Base-by-base conservation (phyloP, 2,329 filamentous ascomycete genomes). In the Knufia petricola region DNA sequence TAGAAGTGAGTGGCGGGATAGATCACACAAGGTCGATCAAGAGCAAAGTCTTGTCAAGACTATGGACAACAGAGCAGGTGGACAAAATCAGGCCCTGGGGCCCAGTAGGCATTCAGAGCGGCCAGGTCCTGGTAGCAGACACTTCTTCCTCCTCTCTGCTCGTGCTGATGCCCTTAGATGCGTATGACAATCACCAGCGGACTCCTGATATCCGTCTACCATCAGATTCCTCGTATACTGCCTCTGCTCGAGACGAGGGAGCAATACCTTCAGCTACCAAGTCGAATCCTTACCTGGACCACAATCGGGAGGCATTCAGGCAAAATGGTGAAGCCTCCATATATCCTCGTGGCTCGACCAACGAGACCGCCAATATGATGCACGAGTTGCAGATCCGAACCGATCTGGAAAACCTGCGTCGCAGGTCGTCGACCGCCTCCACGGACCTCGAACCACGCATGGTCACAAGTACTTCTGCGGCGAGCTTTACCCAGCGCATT, bases 401-500 rank as follows among this genome's bases (percentile, higher is more conserved):
- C 17, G 57, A 59, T 50, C 34, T 56, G 26, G 38, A 50, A 19
- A 21, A 41, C 2, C 41, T 52, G 13, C 44, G 47, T 15, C 48
- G 52, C 23, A 53, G 50, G 19, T 48, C 41, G 13, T 59, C 55
- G 4, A 43, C 43, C 23, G 47, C 51, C 12, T 58, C 57, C 1
- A 36, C 53, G 3, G 55, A 57, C 9, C 52, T 50, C 19, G 67
- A 71, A 49, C 48, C 57, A 26, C 57, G 59, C 26, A 53, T 69
- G 24, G 64, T 66, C n/a, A 62, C 66, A 20, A 69, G 67, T 52
- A 49, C 63, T 15, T 72, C 69, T 17, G 64, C 67, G 2, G 61
- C 64, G 36, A 70, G 69, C 51, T 58, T 71, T 19, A 66, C 66
- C 3, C 65, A 61, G 31, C 66, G 71, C 26, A 68, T 67, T 4